Conservation (phyloP, 1,284 basidiomycete genomes). For the Ustilago nuda region DNA sequence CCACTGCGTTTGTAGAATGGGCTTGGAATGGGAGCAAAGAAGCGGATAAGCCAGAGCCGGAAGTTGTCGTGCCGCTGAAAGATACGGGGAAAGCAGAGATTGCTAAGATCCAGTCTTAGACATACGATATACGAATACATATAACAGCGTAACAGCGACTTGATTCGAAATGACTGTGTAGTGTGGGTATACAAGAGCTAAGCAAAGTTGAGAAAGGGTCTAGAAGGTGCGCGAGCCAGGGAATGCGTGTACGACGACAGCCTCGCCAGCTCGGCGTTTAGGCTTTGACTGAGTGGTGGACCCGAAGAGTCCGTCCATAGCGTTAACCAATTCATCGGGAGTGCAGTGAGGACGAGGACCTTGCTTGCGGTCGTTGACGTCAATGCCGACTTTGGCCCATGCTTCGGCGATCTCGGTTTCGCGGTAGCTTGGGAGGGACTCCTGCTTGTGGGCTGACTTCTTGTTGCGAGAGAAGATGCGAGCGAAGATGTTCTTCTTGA, state of each 20-base stretch:
- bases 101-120: conserved; percentile 2
- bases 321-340: conserved; percentile 28
- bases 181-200: conserved; percentile 9
- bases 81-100: conserved; percentile 19
- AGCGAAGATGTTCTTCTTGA: conserved; percentile 23
- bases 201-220: neutral
- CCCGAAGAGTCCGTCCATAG: conserved; percentile 44
- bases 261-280: neutral
- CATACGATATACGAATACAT: neutral
- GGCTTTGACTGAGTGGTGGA: conserved; percentile 8
- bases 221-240: conserved; percentile 1
- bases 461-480: conserved; percentile 35
- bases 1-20: conserved; percentile 40
- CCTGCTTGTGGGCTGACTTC: neutral
- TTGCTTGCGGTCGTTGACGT: conserved; percentile 41
- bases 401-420: conserved; percentile 32
- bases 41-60: conserved; percentile 25
- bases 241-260: conserved; percentile 1
- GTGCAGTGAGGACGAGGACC: conserved; percentile 46
- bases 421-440: conserved; percentile 36
- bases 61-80: conserved; percentile 30
- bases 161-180: conserved; percentile 4
- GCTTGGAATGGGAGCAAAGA: conserved; percentile 30
- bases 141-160: neutral
- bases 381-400: conserved; percentile 47